A percentile compares a stretch with the other conserved stretches of the same genome.
Conservation (phyloP, 176 grass and related monocot species). For the Oryza coarctata region DNA sequence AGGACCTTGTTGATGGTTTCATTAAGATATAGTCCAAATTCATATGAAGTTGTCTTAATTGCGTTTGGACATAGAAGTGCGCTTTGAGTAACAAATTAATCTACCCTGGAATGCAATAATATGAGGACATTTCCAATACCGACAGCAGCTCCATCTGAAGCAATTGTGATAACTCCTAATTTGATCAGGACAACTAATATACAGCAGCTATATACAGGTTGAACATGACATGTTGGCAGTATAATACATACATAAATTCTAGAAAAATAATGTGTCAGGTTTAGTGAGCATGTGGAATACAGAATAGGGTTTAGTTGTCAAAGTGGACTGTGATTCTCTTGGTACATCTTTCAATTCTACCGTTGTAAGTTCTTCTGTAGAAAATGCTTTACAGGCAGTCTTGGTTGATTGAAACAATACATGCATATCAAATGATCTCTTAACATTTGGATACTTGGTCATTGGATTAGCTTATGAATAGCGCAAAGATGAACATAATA, state of each 20-base stretch:
- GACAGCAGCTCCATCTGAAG: not conserved
- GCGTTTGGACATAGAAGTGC: not conserved
- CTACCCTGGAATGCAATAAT: not conserved
- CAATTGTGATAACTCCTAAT: not conserved
- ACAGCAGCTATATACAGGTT: not conserved
- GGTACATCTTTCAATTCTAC: not conserved
- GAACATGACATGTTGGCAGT: not conserved
- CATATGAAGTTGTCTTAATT: not conserved
- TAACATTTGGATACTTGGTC: not conserved
- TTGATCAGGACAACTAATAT: not conserved
- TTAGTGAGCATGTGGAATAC: not conserved
- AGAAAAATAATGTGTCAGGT: not conserved
- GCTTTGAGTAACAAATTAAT: not conserved
- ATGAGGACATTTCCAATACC: not conserved
- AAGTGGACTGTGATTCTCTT: not conserved
- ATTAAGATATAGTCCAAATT: not conserved
- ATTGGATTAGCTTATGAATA: not conserved
- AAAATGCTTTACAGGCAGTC: not conserved
- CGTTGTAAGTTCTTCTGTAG: constrained; percentile 1
- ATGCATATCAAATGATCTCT: not conserved
- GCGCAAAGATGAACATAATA: not conserved
- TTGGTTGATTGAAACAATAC: not conserved
- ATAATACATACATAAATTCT: not conserved
- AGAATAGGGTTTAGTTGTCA: not conserved
- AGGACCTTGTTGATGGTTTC: not conserved